Conservation (phyloP, 1,139 yeast species). For the Ogataea hybrid region DNA sequence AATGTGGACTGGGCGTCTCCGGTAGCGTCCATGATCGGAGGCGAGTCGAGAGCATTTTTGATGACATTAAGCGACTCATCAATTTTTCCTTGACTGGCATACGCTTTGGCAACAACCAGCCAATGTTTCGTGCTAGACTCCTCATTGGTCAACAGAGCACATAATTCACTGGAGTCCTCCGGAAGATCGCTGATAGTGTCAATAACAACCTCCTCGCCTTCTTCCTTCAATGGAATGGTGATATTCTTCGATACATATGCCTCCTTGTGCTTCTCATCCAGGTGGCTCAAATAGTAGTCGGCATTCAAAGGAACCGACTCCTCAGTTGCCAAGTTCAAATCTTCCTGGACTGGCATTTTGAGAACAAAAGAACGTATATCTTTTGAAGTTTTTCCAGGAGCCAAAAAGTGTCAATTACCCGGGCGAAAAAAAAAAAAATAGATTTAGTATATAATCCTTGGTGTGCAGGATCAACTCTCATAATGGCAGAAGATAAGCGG, state of each 20-base stretch:
- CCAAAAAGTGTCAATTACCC: conserved; percentile 4
- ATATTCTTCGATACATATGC: conserved; percentile 25
- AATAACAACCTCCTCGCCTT: conserved; percentile 66
- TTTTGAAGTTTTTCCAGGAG: conserved; percentile 7
- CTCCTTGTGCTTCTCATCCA: conserved; percentile 20
- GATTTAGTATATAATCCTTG: background rate
- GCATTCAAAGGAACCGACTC: conserved; percentile 19
- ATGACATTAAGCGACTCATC: conserved; percentile 67
- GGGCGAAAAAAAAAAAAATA: conserved; percentile 4
- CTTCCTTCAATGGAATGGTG: conserved; percentile 60
- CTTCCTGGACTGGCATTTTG: conserved; percentile 17
- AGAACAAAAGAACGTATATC: conserved; percentile 3
- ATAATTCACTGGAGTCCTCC: conserved; percentile 82
- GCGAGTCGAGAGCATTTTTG: conserved; percentile 52
- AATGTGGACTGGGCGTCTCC: conserved; percentile 54
- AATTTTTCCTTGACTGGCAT: conserved; percentile 58
- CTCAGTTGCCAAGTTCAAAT: conserved; percentile 7
- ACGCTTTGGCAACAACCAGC: conserved; percentile 81
- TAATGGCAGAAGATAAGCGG: conserved; percentile 1
- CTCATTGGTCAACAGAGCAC: conserved; percentile 75
- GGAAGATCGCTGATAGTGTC: conserved; percentile 74
- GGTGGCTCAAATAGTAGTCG: conserved; percentile 22
- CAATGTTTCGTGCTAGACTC: conserved; percentile 74
- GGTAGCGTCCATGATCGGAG: conserved; percentile 35
- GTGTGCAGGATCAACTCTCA: background rate